phyloP scores from a whole-genome alignment of 495 filamentous ascomycete species.

The Xylaria venustula region DNA sequence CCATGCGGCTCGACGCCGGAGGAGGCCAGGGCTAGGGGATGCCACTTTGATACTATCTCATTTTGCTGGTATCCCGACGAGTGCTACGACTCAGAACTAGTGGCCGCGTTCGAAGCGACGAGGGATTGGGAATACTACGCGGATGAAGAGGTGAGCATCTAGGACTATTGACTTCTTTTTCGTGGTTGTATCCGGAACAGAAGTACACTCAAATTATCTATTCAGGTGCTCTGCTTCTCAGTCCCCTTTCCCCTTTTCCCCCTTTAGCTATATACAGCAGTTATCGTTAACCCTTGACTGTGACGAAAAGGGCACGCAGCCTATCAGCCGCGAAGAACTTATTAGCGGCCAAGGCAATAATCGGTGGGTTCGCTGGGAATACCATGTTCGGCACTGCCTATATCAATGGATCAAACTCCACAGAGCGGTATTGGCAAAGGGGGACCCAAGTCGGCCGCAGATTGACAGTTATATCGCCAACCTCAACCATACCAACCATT shows the following conservation, averaged over 20 bases:
- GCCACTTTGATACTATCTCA: constrained; percentile 30
- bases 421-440: constrained; percentile 16
- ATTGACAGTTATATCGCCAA: constrained; percentile 26
- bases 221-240: no score
- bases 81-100: constrained; percentile 25
- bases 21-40: constrained; percentile 22
- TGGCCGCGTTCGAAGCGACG: constrained; percentile 12
- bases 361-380: constrained; percentile 34
- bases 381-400: constrained; percentile 34
- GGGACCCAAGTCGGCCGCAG: background rate
- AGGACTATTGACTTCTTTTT: background rate
- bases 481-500: constrained; percentile 25
- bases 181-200: background rate
- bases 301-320: constrained; percentile 5
- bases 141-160: background rate
- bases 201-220: no score
- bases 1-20: constrained; percentile 21
- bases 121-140: constrained; percentile 16
- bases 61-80: constrained; percentile 30
- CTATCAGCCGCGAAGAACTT: constrained; percentile 2
- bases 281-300: background rate
- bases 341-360: background rate
- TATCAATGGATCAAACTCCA: constrained; percentile 38
- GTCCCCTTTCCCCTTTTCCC: background rate
- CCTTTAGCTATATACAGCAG: background rate